Base-by-base conservation (phyloP, 1,139 yeast genomes). In the Candida smagusa region DNA sequence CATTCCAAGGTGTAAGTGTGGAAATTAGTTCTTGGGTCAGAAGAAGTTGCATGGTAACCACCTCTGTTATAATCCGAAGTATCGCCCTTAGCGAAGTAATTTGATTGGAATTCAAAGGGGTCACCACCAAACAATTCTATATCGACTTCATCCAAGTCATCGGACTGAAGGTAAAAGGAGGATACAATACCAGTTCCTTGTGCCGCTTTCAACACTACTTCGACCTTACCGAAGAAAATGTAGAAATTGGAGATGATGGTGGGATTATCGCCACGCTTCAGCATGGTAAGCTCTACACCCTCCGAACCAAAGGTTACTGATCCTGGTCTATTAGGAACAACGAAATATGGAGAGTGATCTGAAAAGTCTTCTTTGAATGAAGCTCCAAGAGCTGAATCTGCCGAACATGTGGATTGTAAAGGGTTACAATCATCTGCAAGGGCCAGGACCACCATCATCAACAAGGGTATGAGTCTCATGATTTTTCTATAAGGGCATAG, bases 1-100 rank as follows among this genome's bases (percentile, higher is more conserved):
- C 96, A 88, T 46, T 87, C 95, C 39, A 89, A 59, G 2, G 92
- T 81, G 58, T 88, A 89, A 41, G 83, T 87, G 55, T 86, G 89
- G 59, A 57, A 86, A 28, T 65, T 65, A 22, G 58, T 53, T 16
- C 70, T 61, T 35, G 82, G 81, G 34, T 84, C 80, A 26, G 68
- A 63, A 9, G 69, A 51, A 7, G 65, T 56, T 11, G 62, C 54
- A 53, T 84, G 92, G 62, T 77, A 84, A 31, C 65, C 79, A 40
- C 96, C 96, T 59, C 96, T 74, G 52, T 84, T 84, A 54, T 81
- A 86, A n/a, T 88, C 77, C 2, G 79, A 59, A 2, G 85, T 79
- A 49, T 84, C 69, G 42, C 96, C 96, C 56, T 87, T 84, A 28
- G 87, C 77, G 62, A 87, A 89, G 59, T 63, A 89, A 59, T 89